Percentiles rank a stretch among this genome's conserved stretches.
Conservation (phyloP, 140 eudicot species). For the Stevia rebaudiana region DNA sequence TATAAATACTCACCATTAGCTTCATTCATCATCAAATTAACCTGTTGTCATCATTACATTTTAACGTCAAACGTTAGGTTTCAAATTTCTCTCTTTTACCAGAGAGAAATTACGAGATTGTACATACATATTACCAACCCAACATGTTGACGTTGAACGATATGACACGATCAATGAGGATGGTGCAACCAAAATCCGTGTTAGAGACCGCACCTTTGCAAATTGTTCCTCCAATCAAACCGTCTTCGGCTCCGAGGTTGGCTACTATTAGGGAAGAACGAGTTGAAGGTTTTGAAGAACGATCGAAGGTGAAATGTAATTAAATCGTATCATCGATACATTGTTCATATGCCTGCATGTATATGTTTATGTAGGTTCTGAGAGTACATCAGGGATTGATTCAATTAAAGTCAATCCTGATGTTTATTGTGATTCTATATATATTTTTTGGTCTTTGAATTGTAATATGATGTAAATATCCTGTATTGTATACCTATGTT, state of each 20-base stretch:
- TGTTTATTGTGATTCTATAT: slow-evolving; percentile 25
- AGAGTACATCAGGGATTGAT: slow-evolving; percentile 26
- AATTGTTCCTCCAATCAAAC: slow-evolving; percentile 37
- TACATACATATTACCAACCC: not conserved
- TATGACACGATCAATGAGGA: slow-evolving; percentile 41
- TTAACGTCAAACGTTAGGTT: slow-evolving; percentile 23
- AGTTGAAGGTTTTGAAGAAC: slow-evolving; percentile 47
- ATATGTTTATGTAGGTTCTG: slow-evolving; percentile 22
- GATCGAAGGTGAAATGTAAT: slow-evolving; percentile 23
- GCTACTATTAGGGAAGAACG: slow-evolving; percentile 64
- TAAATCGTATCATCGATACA: slow-evolving; percentile 1
- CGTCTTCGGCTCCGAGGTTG: slow-evolving; percentile 52
- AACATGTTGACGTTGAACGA: slow-evolving; percentile 25
- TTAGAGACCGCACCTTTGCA: slow-evolving; percentile 59
- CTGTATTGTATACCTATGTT: slow-evolving; percentile 17
- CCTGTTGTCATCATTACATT: slow-evolving; percentile 3
- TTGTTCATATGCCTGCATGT: not conserved
- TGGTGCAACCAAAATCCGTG: slow-evolving; percentile 25
- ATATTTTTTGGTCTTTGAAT: slow-evolving; percentile 7
- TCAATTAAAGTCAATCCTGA: slow-evolving; percentile 17
- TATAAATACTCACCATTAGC: slow-evolving; percentile 20
- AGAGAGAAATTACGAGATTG: slow-evolving; percentile 31
- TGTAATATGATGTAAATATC: slow-evolving; percentile 21
- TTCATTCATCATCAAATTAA: not conserved
- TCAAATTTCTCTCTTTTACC: slow-evolving; percentile 41